A percentile compares a stretch with the other conserved stretches of the same genome.
Evolutionary conservation across 768 basidiomycete species (phyloP).

Genomic region (Pleurotus platypus): DNA sequence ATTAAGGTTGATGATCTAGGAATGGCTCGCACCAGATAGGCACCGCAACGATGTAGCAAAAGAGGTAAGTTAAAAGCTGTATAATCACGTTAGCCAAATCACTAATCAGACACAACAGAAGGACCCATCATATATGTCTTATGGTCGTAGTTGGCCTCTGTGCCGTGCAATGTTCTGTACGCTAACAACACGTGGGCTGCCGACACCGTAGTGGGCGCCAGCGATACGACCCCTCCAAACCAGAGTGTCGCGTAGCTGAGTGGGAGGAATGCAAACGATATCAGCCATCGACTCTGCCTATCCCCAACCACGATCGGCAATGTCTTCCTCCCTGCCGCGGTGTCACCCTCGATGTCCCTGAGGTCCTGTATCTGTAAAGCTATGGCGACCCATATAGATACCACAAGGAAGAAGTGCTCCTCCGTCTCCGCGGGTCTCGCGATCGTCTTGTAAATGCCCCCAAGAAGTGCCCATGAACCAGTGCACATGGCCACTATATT

Average conservation of each 20-base stretch:
- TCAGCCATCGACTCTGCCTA: constrained; percentile 2
- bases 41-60: constrained; percentile 7
- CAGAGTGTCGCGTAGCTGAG: constrained; percentile 1
- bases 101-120: background rate
- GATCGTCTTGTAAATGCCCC: constrained; percentile 10
- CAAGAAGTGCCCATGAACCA: constrained; percentile 14
- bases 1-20: too few species aligned
- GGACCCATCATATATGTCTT: constrained; percentile 15
- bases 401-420: background rate
- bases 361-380: constrained; percentile 12
- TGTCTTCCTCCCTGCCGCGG: constrained; percentile 11
- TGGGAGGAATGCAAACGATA: constrained; percentile 8
- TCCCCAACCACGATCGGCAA: constrained; percentile 13
- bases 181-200: constrained; percentile 8
- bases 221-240: constrained; percentile 1
- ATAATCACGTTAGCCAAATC: background rate
- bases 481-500: constrained; percentile 11
- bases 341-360: constrained; percentile 13
- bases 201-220: background rate
- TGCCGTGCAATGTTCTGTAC: constrained; percentile 10
- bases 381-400: constrained; percentile 10
- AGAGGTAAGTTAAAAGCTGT: constrained; percentile 9
- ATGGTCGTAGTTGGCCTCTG: constrained; percentile 11
- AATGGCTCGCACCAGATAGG: background rate
- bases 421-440: background rate